These are phyloP conservation scores for Jaltomata sinuosa DNA, from an alignment of 257 asterid species.

Conservation along the genomic window DNA sequence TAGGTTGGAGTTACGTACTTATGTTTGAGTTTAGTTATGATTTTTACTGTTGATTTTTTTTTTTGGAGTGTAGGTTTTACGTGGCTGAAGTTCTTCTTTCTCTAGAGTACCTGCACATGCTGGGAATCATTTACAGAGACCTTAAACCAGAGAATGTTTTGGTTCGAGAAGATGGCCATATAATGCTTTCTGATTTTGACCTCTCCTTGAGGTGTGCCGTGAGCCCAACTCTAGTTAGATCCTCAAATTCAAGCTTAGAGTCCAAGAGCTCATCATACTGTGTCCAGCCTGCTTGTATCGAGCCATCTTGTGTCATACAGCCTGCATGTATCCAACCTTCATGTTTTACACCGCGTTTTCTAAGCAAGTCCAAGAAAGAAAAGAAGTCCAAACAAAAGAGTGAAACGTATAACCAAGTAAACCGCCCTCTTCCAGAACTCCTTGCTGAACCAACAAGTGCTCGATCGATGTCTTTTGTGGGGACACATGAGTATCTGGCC, in stretches of 20 bases:
- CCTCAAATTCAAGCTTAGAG: constrained; percentile 23
- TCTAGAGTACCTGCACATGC: constrained; percentile 62
- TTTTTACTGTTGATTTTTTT: not conserved
- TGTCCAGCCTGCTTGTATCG: constrained; percentile 8
- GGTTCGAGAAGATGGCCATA: constrained; percentile 62
- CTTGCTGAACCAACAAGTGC: constrained; percentile 61
- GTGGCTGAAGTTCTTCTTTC: constrained; percentile 65
- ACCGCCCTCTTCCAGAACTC: constrained; percentile 44
- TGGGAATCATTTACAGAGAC: constrained; percentile 58
- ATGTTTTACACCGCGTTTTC: constrained; percentile 50
- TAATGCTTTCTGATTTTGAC: constrained; percentile 68
- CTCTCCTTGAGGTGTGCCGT: constrained; percentile 51
- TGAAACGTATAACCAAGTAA: constrained; percentile 30
- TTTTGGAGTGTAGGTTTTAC: constrained; percentile 33
- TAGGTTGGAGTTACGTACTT: not conserved
- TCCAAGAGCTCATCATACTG: constrained; percentile 41
- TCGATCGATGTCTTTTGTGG: constrained; percentile 66
- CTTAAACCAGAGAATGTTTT: constrained; percentile 59
- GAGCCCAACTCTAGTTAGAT: constrained; percentile 49
- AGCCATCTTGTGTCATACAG: constrained; percentile 47
- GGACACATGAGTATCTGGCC: constrained; percentile 60
- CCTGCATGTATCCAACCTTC: constrained; percentile 49
- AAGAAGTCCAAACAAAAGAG: constrained; percentile 34
- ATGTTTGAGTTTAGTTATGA: not conserved
- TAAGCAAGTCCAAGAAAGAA: constrained; percentile 37